Percentiles rank a stretch among this genome's conserved stretches.
These are phyloP conservation scores for Kregervanrija fluxuum DNA, from an alignment of 805 yeast species.

Conservation along the genomic window DNA sequence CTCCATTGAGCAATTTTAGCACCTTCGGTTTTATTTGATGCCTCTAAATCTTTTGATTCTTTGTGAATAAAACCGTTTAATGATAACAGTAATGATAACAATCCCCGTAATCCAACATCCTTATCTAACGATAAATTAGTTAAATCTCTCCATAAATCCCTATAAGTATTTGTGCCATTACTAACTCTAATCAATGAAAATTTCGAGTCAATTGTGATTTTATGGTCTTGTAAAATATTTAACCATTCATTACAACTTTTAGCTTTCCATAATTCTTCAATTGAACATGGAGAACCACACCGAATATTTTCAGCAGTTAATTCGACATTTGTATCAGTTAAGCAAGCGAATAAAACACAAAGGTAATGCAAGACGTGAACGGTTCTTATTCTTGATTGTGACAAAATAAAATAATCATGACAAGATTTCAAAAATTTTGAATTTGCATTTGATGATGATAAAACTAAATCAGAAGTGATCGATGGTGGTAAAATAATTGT, in stretches of 20 bases:
- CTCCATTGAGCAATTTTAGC: conserved; percentile 58
- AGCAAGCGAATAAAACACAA: conserved; percentile 38
- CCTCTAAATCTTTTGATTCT: conserved; percentile 35
- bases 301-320: conserved; percentile 38
- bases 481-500: conserved; percentile 37
- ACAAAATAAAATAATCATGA: conserved; percentile 45
- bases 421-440: conserved; percentile 29
- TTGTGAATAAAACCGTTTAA: conserved; percentile 59
- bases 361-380: conserved; percentile 44
- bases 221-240: conserved; percentile 27
- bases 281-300: conserved; percentile 59
- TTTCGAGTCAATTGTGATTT: conserved; percentile 43
- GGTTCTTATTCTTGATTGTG: conserved; percentile 51
- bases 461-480: conserved; percentile 16
- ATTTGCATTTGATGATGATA: conserved; percentile 13
- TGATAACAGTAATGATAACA: conserved; percentile 52
- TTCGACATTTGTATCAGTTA: conserved; percentile 36
- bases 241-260: conserved; percentile 47
- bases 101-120: conserved; percentile 39
- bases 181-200: conserved; percentile 49
- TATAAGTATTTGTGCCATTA: conserved; percentile 43
- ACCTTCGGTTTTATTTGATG: conserved; percentile 26
- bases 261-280: conserved; percentile 56
- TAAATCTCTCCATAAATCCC: conserved; percentile 48
- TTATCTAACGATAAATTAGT: conserved; percentile 32